These are phyloP conservation scores for Chaetomiaceae sp. DNA, from an alignment of 2,329 filamentous ascomycete genomes.

Conservation along the genomic window DNA sequence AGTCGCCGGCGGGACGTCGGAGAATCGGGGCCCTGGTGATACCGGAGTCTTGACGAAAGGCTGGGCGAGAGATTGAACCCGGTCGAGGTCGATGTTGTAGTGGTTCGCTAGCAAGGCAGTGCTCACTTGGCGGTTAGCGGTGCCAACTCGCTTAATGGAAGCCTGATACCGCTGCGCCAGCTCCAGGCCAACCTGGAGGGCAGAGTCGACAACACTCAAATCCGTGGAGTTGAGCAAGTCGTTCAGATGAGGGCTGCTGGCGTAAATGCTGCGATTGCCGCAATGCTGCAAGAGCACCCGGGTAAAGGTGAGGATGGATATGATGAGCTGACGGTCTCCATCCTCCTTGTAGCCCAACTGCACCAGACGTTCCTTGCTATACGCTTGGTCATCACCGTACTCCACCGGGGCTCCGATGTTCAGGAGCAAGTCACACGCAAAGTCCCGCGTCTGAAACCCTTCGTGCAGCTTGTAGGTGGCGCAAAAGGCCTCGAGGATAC, in stretches of 20 bases:
- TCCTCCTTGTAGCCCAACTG: constrained; percentile 64
- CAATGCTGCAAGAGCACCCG: constrained; percentile 87
- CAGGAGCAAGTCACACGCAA: constrained; percentile 61
- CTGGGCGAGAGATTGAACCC: constrained; percentile 75
- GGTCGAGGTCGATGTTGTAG: constrained; percentile 74
- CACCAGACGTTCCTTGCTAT: constrained; percentile 44
- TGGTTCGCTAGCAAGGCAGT: constrained; percentile 75
- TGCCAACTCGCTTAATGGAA: constrained; percentile 72
- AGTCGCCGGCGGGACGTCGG: constrained; percentile 46
- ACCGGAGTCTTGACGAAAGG: constrained; percentile 71
- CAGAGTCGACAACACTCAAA: constrained; percentile 69
- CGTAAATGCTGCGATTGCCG: constrained; percentile 93
- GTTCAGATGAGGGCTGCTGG: constrained; percentile 85
- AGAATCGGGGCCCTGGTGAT: constrained; percentile 44
- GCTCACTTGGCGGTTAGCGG: constrained; percentile 62
- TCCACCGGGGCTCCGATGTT: constrained; percentile 52
- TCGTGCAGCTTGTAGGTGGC: constrained; percentile 73
- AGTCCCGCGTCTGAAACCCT: constrained; percentile 75
- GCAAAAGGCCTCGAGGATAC: constrained; percentile 77
- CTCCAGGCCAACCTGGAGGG: constrained; percentile 76
- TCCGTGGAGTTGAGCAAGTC: constrained; percentile 85
- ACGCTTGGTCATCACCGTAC: constrained; percentile 46
- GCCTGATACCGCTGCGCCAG: constrained; percentile 90
- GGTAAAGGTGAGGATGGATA: constrained; percentile 79
- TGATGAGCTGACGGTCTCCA: constrained; percentile 75